Evolutionary conservation across 345 rosid genomes (phyloP).

Genomic region (Corchorus capsularis): DNA sequence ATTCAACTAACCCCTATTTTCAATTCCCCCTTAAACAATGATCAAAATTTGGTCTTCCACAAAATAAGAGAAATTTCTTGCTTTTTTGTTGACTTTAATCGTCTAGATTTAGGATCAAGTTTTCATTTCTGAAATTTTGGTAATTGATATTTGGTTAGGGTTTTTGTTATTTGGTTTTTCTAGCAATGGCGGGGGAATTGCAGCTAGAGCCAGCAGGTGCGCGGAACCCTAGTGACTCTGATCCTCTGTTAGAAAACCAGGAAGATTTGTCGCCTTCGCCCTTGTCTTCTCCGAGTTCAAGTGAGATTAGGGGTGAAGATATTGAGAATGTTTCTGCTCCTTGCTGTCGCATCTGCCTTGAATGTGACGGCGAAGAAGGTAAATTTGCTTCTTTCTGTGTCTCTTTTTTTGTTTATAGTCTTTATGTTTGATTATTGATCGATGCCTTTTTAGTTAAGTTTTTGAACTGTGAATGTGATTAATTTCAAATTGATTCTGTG

Average conservation of each 20-base stretch:
- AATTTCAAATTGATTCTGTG: not conserved
- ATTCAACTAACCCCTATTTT: too few relatives aligned
- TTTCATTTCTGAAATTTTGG: not conserved
- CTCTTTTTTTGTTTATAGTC: not conserved
- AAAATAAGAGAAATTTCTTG: not conserved
- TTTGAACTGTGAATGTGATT: not conserved
- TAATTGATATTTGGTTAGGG: constrained; percentile 7
- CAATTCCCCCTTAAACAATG: too few relatives aligned
- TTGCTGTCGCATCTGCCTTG: constrained; percentile 91
- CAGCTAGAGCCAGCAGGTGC: constrained; percentile 55
- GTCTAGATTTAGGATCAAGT: not conserved
- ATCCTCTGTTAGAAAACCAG: constrained; percentile 58
- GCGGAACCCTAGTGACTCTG: constrained; percentile 58
- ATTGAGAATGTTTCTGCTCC: constrained; percentile 68
- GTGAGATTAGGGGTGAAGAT: constrained; percentile 67
- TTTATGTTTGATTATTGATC: not conserved
- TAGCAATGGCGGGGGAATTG: constrained; percentile 63
- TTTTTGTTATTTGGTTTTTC: not conserved
- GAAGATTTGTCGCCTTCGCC: constrained; percentile 32
- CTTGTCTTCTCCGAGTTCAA: constrained; percentile 29
- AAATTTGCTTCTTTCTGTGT: not conserved
- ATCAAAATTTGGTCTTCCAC: too few relatives aligned
- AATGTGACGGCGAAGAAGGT: constrained; percentile 79
- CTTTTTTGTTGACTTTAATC: not conserved
- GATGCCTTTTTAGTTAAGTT: not conserved